These are phyloP conservation scores for Moesziomyces antarcticus DNA, from an alignment of 1,284 basidiomycete genomes.

Conservation along the genomic window DNA sequence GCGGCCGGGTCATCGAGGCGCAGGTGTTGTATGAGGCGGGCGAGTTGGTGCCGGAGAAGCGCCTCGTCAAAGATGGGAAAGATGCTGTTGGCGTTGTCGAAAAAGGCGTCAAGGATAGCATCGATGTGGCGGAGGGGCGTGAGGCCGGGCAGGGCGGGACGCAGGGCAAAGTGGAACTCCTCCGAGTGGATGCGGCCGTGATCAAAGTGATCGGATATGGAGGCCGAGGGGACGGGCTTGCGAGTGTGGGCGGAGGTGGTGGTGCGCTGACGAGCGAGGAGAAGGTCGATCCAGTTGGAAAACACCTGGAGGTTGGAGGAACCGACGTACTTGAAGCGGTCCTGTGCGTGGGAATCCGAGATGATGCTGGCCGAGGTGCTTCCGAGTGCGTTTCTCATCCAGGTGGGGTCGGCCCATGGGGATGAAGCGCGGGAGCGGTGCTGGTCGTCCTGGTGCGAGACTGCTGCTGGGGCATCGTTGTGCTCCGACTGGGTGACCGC, in stretches of 20 bases:
- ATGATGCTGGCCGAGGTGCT: conserved; percentile 17
- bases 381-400: conserved; percentile 16
- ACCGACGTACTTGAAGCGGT: conserved; percentile 19
- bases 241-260: neutral
- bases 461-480: no score
- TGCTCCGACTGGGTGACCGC: no score
- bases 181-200: conserved; percentile 16
- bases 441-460: neutral
- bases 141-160: conserved; percentile 4
- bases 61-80: conserved; percentile 12
- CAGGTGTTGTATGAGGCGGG: conserved; percentile 8
- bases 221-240: neutral
- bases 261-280: conserved; percentile 5
- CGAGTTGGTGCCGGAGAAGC: conserved; percentile 6
- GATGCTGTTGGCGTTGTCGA: conserved; percentile 7
- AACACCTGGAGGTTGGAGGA: conserved; percentile 17
- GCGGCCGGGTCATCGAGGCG: conserved; percentile 4
- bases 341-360: conserved; percentile 10
- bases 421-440: neutral
- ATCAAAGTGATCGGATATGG: conserved; percentile 17
- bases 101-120: conserved; percentile 12
- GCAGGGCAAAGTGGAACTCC: conserved; percentile 6
- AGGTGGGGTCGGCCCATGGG: conserved; percentile 9
- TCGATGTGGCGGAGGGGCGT: conserved; percentile 1
- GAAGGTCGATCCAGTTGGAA: conserved; percentile 18